Base-by-base conservation (phyloP, 2,329 filamentous ascomycete genomes). In the Graphium sp. region DNA sequence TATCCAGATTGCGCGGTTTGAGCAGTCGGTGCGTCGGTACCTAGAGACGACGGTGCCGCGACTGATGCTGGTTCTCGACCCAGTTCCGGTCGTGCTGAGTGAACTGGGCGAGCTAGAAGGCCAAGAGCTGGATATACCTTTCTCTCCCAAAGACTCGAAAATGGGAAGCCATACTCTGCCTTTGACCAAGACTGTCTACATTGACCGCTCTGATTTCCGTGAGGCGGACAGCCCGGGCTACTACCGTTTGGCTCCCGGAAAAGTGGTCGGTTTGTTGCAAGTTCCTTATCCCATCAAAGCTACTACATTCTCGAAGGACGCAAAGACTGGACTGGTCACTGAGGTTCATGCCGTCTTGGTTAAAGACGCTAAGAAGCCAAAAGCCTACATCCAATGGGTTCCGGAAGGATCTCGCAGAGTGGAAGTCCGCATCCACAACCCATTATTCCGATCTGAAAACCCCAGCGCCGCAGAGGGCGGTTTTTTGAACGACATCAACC, bases 351-450 rank as follows among this genome's bases (percentile, higher is more conserved):
- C 46, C 13, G 43, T 52, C 1, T 74, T 74, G 31, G 76, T 81
- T 35, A 78, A 77, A 34, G 76, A 81, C 35, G 68, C 63, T 12
- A 73, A 75, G 44, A 68, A 72, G 41, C 71, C 77, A 23, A 87
- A 91, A 56, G 74, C 83, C 2, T 81, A 72, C 45, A 92, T 94
- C 47, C 84, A 93, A 46, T 94, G 87, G 87, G 80, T 93, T 5
- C 46, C 74, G 5, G 69, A 73, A 22, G 74, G 70, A 2, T 66
- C 75, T 1, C 62, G 62, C 10, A 71, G 72, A 38, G 74, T 76
- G 9, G 78, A 85, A 49, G 79, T 73, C 23, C 77, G 85, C 34
- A 62, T 89, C 26, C 76, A 89, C 55, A 80, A 83, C 47, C 60
- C 72, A 4, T 65, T 95, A 1, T 94, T 94, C 67, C 84, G 83